Base-by-base conservation (phyloP, 75 land plant genomes). In the Selaginella moellendorffii region DNA sequence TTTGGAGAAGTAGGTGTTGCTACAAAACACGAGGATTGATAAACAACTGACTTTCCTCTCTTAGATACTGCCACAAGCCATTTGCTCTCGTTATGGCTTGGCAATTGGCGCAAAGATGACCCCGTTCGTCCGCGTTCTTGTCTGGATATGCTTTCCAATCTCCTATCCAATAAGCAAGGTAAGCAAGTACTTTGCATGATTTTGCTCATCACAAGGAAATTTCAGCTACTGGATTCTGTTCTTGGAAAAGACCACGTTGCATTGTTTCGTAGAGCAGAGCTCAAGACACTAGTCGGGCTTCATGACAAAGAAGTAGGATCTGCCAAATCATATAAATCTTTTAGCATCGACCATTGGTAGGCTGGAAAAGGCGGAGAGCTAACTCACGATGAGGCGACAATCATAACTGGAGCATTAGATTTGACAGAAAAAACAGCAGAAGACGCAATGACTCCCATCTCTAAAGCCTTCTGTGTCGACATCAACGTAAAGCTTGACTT, bases 151-250 rank as follows among this genome's bases (percentile, higher is more conserved):
- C 68, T 83, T 72, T 30, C 90, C 90, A 27, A 36, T 86, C 28
- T 61, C 90, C 5, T 86, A 76, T 75, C 90, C 90, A 23, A 83
- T 86, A 52, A 83, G 90, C 71, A 86, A 83, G 86, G 91, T 88
- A 59, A n/a, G n/a, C n/a, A n/a, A n/a, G 26, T 63, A 0, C n/a
- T 28, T 56, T 46, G 51, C 10, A 46, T 46, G 51, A 46, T 46
- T 46, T 46, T 10, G 51, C 18, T 46, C 14, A 46, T 46, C 51
- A 46, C 14, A 46, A 10, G 10, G 5, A 36, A 36, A 36, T 5
- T 56, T 54, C 79, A 90, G 97, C 73, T 91, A 21, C 71, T 91
- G 61, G 97, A 91, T 66, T 76, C 20, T 31, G 30, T 91, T 31
- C 78, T 91, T 54, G 97, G 97, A 18, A 56, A 83, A 62, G 81